Percentiles rank a stretch among this genome's conserved stretches.
Conservation (phyloP, 2,329 filamentous ascomycete species). For the Cladophialophora immunda region DNA sequence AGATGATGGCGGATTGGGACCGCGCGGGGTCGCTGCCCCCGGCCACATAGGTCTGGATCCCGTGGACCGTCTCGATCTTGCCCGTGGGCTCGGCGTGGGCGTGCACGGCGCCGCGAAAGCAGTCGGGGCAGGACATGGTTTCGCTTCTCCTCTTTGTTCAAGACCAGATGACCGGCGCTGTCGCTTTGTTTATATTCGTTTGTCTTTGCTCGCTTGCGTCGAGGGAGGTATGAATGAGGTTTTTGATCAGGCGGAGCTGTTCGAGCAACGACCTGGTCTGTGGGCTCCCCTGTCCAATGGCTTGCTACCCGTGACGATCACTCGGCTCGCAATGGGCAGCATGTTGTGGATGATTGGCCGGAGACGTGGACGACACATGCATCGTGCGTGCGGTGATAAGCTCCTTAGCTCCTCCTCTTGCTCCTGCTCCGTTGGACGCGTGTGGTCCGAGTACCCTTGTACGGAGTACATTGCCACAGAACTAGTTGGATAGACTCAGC, state of each 20-base stretch:
- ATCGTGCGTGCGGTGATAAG: background rate
- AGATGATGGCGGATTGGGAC: constrained; percentile 54
- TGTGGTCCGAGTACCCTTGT: background rate
- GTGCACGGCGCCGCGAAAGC: constrained; percentile 58
- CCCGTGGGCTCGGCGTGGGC: constrained; percentile 55
- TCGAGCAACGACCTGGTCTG: background rate
- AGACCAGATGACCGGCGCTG: too few species aligned
- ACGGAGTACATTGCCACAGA: background rate
- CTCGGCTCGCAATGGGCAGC: background rate
- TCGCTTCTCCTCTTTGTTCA: background rate
- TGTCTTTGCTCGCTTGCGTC: too few species aligned
- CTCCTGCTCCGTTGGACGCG: background rate
- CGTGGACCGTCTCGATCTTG: constrained; percentile 56
- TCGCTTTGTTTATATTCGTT: background rate
- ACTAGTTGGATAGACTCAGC: too few species aligned
- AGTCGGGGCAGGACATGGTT: constrained; percentile 29
- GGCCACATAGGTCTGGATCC: constrained; percentile 60
- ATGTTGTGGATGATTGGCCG: background rate
- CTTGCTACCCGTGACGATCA: background rate
- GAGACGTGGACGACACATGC: background rate
- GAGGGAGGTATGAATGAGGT: background rate
- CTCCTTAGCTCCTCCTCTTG: background rate
- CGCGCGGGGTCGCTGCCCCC: constrained; percentile 46
- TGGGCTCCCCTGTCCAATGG: background rate
- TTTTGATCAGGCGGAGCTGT: background rate